Conservation (phyloP, 2,329 filamentous ascomycete genomes). For the Clonostachys byssicola region DNA sequence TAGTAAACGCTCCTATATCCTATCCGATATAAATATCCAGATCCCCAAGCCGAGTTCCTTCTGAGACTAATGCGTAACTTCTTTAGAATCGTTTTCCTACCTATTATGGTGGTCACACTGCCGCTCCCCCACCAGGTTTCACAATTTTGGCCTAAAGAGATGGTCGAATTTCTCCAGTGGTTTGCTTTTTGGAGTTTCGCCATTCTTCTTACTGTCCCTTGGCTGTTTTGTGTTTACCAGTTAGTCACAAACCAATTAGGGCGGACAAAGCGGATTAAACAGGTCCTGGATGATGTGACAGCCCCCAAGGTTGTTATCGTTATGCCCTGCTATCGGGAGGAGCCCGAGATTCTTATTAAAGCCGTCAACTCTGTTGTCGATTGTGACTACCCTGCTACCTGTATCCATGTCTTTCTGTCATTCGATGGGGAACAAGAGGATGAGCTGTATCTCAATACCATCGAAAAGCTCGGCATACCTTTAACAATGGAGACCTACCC, state of each 20-base stretch:
- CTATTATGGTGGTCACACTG: slow-evolving; percentile 90
- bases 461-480: slow-evolving; percentile 79
- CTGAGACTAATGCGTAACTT: slow-evolving; percentile 7
- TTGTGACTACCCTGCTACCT: slow-evolving; percentile 88
- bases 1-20: slow-evolving; percentile 16
- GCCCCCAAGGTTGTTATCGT: slow-evolving; percentile 94
- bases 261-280: slow-evolving; percentile 75
- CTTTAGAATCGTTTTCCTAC: slow-evolving; percentile 74
- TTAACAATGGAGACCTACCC: slow-evolving; percentile 75
- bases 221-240: slow-evolving; percentile 90
- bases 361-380: slow-evolving; percentile 90
- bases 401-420: slow-evolving; percentile 91
- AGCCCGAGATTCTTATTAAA: slow-evolving; percentile 76
- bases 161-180: slow-evolving; percentile 79
- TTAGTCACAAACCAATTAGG: slow-evolving; percentile 85
- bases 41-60: not conserved
- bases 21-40: not conserved
- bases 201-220: slow-evolving; percentile 78
- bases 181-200: slow-evolving; percentile 96
- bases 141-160: slow-evolving; percentile 62
- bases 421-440: slow-evolving; percentile 91
- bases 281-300: slow-evolving; percentile 76
- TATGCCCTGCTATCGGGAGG: slow-evolving; percentile 95
- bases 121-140: slow-evolving; percentile 73
- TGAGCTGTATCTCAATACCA: slow-evolving; percentile 82